Conservation (phyloP, 306 rosid genomes). For the Sphenostylis stenocarpa region DNA sequence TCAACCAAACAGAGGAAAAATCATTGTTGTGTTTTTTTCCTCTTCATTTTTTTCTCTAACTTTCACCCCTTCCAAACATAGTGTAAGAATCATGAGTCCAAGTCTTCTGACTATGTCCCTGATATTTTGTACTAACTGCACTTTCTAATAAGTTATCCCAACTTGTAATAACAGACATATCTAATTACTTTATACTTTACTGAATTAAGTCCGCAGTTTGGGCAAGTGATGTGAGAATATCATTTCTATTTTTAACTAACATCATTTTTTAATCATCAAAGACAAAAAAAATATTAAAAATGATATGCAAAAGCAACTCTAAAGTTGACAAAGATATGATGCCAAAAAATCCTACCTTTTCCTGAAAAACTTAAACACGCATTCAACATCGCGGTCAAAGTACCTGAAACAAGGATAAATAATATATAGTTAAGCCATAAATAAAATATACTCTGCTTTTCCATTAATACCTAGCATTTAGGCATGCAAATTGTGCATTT, state of each 20-base stretch:
- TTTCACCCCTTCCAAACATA: background rate
- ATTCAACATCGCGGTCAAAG: slow-evolving; percentile 96
- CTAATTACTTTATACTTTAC: background rate
- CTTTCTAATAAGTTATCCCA: background rate
- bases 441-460: background rate
- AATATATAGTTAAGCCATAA: slow-evolving; percentile 7
- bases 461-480: background rate
- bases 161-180: background rate
- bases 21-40: background rate
- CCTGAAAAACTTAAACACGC: slow-evolving; percentile 79
- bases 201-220: background rate
- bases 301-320: slow-evolving; percentile 8
- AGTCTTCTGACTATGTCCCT: background rate
- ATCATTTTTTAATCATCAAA: background rate
- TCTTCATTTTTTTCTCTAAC: background rate
- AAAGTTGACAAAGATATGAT: slow-evolving; percentile 15
- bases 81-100: background rate
- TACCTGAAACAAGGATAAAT: slow-evolving; percentile 66
- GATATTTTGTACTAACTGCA: background rate
- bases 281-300: background rate
- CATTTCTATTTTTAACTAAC: background rate
- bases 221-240: background rate
- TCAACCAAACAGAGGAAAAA: background rate
- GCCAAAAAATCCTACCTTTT: slow-evolving; percentile 61
- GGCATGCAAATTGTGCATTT: background rate